Conservation (phyloP, 805 yeast genomes). For the Candida wancherniae region DNA sequence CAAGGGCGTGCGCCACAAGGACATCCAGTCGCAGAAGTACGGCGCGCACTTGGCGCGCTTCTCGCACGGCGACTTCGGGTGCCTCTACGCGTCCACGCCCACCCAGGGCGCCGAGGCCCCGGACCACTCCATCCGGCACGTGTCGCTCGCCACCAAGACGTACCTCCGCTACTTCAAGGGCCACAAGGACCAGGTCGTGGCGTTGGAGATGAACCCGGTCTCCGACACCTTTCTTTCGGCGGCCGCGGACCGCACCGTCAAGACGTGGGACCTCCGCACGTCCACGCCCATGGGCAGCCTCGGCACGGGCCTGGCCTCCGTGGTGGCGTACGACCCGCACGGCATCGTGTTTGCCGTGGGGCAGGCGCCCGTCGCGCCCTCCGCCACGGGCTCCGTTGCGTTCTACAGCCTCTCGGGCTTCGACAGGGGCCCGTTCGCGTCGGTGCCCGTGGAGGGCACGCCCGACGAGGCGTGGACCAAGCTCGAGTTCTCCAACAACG, state of each 20-base stretch:
- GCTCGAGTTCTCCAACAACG: slow-evolving; percentile 76
- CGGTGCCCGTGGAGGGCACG: slow-evolving; percentile 15
- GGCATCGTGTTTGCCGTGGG: slow-evolving; percentile 77
- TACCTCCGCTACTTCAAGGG: slow-evolving; percentile 85
- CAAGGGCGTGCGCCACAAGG: slow-evolving; percentile 62
- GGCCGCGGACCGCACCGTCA: slow-evolving; percentile 71
- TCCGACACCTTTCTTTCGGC: slow-evolving; percentile 62
- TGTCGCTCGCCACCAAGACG: slow-evolving; percentile 71
- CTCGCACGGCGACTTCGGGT: slow-evolving; percentile 66
- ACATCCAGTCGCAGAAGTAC: slow-evolving; percentile 80
- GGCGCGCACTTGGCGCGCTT: slow-evolving; percentile 87
- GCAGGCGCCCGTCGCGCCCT: slow-evolving; percentile 13
- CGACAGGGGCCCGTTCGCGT: slow-evolving; percentile 53
- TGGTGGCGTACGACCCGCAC: slow-evolving; percentile 75
- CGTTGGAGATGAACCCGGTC: slow-evolving; percentile 68
- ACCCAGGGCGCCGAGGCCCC: slow-evolving; percentile 30
- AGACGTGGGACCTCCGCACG: slow-evolving; percentile 81
- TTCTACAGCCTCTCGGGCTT: slow-evolving; percentile 59
- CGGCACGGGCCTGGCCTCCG: slow-evolving; percentile 49
- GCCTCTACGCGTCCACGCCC: slow-evolving; percentile 78
- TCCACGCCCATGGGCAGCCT: slow-evolving; percentile 57
- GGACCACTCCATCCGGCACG: slow-evolving; percentile 69
- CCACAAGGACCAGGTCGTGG: slow-evolving; percentile 71
- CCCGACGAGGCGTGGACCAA: slow-evolving; percentile 48
- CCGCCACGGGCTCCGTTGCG: slow-evolving; percentile 23